Evolutionary conservation across 2,329 filamentous ascomycete genomes (phyloP).

Genomic region (Phyllachora maydis): DNA sequence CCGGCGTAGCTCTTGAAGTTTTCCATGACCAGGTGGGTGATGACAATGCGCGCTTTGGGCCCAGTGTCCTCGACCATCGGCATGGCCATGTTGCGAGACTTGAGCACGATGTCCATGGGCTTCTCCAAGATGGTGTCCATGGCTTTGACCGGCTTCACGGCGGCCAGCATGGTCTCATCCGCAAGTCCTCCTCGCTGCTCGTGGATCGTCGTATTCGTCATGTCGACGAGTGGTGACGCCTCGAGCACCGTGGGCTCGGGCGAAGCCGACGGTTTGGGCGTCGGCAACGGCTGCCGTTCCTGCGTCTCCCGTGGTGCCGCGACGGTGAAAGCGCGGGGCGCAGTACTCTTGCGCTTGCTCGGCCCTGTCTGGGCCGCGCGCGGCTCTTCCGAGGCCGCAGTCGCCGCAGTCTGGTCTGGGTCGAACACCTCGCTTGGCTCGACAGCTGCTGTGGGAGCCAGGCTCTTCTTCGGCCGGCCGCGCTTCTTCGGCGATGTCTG

Average conservation of each 20-base stretch:
- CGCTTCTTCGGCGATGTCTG: constrained; percentile 10
- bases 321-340: too few relatives aligned
- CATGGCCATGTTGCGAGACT: constrained; percentile 53
- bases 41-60: constrained; percentile 74
- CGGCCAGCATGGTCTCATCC: constrained; percentile 24
- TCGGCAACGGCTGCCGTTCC: constrained; percentile 17
- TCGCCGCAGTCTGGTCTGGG: constrained; percentile 22
- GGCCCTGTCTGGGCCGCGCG: constrained; percentile 24
- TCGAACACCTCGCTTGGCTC: constrained; percentile 41
- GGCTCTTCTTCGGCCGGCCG: constrained; percentile 20
- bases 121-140: constrained; percentile 64
- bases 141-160: constrained; percentile 50
- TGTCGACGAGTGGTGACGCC: constrained; percentile 48
- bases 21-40: constrained; percentile 75
- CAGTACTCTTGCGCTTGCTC: constrained; percentile 46
- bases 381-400: constrained; percentile 11
- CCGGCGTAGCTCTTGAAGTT: constrained; percentile 99
- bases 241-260: constrained; percentile 30
- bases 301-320: too few relatives aligned
- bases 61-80: constrained; percentile 52
- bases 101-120: constrained; percentile 85
- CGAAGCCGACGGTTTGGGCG: constrained; percentile 32
- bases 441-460: too few relatives aligned
- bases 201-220: constrained; percentile 48
- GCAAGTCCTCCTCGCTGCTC: constrained; percentile 27